Evolutionary conservation across 140 eudicot species (phyloP), one percentile per base, ranked within the genome.

Genomic region (Stevia rebaudiana): DNA sequence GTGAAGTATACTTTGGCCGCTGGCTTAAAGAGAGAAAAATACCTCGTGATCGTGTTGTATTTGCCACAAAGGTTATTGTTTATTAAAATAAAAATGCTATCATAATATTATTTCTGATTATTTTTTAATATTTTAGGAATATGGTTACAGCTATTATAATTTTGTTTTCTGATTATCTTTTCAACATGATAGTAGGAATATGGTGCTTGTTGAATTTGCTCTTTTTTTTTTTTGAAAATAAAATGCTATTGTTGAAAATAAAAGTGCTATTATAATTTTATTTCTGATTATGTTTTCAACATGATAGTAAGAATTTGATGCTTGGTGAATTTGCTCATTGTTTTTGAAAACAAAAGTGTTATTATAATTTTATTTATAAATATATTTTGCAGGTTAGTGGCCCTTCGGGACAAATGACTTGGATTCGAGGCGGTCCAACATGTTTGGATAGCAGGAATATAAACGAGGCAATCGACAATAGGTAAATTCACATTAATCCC

Each of bases 401-500:
- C 23, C 98, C 98, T 22, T 91, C 98, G 16, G 96, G 98, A 28
- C 95, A 82, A 67, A 87, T 91, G 96, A 79, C 81, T 70, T 91
- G 98, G 98, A 91, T 91, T 74, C 91, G 96, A 60, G 84, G 79
- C 5, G 98, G 98, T 23, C 98, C 96, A 44, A 79, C 82, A 55
- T 74, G 95, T 76, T 72, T 91, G 70, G 89, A 83, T 77, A 78
- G 86, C 31, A 60, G 65, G 69, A 91, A 91, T 78, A 91, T 91
- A 76, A 64, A 67, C 4, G 82, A 82, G 71, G 98, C 98, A 40
- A 79, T 91, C 39, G 87, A 87, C 68, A 75, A 72, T 46, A 91
- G 98, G 98, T 91, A 59, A 28, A 63, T 4, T 71, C 66, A 59
- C 36, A n/a, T 48, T 17, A 42, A 22, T 50, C 48, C 15, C 30